Evolutionary conservation across 495 filamentous ascomycete species (phyloP), one percentile per base, ranked within the genome.

Genomic region (Penicillium goetzii): DNA sequence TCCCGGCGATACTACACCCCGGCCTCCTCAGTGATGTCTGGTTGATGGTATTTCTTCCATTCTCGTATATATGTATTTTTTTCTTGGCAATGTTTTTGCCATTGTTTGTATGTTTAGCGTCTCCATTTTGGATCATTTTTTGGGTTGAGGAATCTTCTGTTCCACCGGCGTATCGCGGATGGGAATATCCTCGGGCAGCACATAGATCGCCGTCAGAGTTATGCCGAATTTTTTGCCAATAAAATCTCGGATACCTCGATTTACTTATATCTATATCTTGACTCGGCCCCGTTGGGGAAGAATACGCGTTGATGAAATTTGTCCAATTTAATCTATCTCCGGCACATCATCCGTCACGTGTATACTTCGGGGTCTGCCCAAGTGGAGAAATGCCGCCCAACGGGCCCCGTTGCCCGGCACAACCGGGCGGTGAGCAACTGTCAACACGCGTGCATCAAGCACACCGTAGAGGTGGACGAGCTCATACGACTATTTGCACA

Each of bases 1-100:
- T 52, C 72, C 72, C 33, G 72, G 74, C 28, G 74, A 78, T 34
- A 59, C 60, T 15, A 63, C 59, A 10, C 62, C 73, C 53, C 72
- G 59, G 21, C 70, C 69, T 25, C 66, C 74, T 58, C 69, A 62
- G 26, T 78, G 62, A 51, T 59, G 45, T 57, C 45, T 60, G 17
- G 6, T 43, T 30, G n/a, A 36, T 36, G 10, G 10, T 8, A 19
- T 43, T 7, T 57, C 23, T 54, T 41, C 50, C 19, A 40, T 64
- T 71, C 11, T 68, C 58, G 56, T 69, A 69, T 32, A 69, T 68
- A 68, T 62, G 40, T 69, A 61, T 71, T 51, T 41, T 59, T 63
- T 53, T 57, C 36, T 36, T n/a, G 30, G 33, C 41, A 49, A 33
- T 43, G 50, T 59, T 58, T 38, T 58, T 63, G 58, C 62, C 61